Conservation (phyloP, 2,329 filamentous ascomycete species). For the Emmonsiellopsis sp. region DNA sequence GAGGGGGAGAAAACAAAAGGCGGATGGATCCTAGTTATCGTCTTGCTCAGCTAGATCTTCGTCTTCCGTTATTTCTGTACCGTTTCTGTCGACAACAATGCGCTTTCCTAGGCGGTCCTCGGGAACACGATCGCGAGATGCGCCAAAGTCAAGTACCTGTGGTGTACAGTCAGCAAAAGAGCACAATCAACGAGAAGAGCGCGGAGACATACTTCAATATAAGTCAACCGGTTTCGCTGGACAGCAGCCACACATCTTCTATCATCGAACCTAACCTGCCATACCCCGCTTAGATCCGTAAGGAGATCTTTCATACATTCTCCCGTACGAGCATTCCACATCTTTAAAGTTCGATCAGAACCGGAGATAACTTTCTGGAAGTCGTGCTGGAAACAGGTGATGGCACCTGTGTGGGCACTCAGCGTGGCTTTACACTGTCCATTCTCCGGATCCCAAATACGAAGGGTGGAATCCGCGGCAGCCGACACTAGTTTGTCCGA, state of each 20-base stretch:
- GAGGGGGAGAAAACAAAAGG: too few relatives aligned
- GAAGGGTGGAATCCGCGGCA: slow-evolving; percentile 85
- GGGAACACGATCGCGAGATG: slow-evolving; percentile 76
- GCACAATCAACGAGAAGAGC: not conserved
- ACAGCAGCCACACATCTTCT: slow-evolving; percentile 92
- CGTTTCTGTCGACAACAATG: slow-evolving; percentile 44
- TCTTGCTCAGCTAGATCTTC: slow-evolving; percentile 16
- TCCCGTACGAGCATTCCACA: slow-evolving; percentile 93
- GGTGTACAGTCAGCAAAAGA: slow-evolving; percentile 11
- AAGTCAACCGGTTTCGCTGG: slow-evolving; percentile 83
- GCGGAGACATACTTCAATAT: slow-evolving; percentile 68
- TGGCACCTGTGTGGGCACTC: slow-evolving; percentile 89
- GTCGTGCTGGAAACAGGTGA: slow-evolving; percentile 98
- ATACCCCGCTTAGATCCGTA: slow-evolving; percentile 90
- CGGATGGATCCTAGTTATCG: too few relatives aligned
- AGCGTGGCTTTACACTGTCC: slow-evolving; percentile 84
- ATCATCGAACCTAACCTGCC: slow-evolving; percentile 98
- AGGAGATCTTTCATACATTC: slow-evolving; percentile 88
- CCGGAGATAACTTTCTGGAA: slow-evolving; percentile 93
- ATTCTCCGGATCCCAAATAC: slow-evolving; percentile 93
- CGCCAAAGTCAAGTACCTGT: slow-evolving; percentile 94
- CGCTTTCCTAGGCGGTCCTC: slow-evolving; percentile 68
- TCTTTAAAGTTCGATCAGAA: slow-evolving; percentile 90
- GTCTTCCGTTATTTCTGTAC: slow-evolving; percentile 28
- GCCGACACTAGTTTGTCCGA: slow-evolving; percentile 88